phyloP scores from a whole-genome alignment of 148 eudicot genomes.

The Gaultheria prostrata region DNA sequence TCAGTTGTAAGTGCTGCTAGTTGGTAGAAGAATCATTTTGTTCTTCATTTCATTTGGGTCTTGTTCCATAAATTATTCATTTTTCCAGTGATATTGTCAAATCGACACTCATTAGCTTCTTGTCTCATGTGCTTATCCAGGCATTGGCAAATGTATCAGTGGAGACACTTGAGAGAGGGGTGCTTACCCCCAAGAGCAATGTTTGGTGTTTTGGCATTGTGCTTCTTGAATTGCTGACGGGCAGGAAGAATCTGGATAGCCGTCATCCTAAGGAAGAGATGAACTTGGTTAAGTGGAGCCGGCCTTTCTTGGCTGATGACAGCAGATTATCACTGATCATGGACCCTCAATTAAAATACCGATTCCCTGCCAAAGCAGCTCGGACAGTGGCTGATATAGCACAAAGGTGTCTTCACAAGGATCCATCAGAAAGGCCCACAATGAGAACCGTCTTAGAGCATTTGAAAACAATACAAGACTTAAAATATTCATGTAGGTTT shows the following conservation, averaged over 20 bases:
- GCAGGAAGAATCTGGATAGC: constrained; percentile 74
- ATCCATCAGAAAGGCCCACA: constrained; percentile 92
- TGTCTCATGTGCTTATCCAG: constrained; percentile 33
- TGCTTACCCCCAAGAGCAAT: constrained; percentile 89
- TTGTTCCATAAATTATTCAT: neutral
- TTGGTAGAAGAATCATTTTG: neutral
- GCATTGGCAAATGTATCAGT: constrained; percentile 69
- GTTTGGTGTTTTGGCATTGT: constrained; percentile 89
- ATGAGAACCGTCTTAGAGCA: constrained; percentile 71
- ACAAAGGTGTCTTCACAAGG: constrained; percentile 79
- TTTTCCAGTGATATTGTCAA: neutral
- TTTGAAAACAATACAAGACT: constrained; percentile 68
- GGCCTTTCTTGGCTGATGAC: constrained; percentile 82
- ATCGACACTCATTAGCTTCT: neutral
- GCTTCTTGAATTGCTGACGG: constrained; percentile 88
- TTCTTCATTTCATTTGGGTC: neutral
- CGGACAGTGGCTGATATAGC: constrained; percentile 79
- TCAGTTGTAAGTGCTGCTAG: constrained; percentile 53
- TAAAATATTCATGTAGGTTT: constrained; percentile 67
- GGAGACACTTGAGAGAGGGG: constrained; percentile 76
- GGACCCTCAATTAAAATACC: constrained; percentile 86
- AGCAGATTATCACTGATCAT: constrained; percentile 74
- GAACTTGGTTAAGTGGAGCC: constrained; percentile 84
- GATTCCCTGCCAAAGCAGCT: constrained; percentile 80
- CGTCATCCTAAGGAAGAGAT: constrained; percentile 75